phyloP scores from a whole-genome alignment of 2,329 filamentous ascomycete species.

The Cyanodermella asteris region DNA sequence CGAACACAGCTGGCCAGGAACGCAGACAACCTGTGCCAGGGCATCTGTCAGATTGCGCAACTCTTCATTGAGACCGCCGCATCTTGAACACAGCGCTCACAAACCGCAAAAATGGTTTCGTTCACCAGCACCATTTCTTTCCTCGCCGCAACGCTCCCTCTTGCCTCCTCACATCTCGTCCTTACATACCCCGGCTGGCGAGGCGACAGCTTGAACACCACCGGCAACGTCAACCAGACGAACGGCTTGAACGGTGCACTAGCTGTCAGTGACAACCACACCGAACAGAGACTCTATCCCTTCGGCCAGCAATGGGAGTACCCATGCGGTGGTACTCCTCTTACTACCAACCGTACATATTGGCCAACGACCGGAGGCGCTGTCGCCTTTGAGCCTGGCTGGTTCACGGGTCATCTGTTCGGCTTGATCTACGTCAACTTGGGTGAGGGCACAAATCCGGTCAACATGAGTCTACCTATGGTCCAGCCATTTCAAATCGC shows the following conservation, averaged over 20 bases:
- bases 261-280: conserved; percentile 23
- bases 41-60: too few species aligned
- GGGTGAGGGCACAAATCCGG: conserved; percentile 58
- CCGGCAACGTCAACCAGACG: conserved; percentile 32
- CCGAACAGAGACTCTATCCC: conserved; percentile 45
- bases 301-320: conserved; percentile 94
- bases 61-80: too few species aligned
- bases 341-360: conserved; percentile 64
- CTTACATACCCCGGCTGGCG: conserved; percentile 72
- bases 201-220: conserved; percentile 67
- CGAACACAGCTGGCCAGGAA: too few species aligned
- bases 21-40: too few species aligned
- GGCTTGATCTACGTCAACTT: conserved; percentile 83
- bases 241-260: too few species aligned
- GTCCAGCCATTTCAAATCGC: conserved; percentile 59
- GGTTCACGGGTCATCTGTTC: conserved; percentile 73
- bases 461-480: conserved; percentile 76
- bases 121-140: too few species aligned
- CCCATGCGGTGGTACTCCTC: conserved; percentile 68
- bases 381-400: conserved; percentile 78
- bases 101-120: too few species aligned
- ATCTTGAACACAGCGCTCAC: too few species aligned
- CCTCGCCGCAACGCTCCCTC: conserved; percentile 15
- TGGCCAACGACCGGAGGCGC: conserved; percentile 80
- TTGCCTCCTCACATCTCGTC: conserved; percentile 42